phyloP scores from a whole-genome alignment of 2,329 filamentous ascomycete genomes.

The Rutstroemia sp. region DNA sequence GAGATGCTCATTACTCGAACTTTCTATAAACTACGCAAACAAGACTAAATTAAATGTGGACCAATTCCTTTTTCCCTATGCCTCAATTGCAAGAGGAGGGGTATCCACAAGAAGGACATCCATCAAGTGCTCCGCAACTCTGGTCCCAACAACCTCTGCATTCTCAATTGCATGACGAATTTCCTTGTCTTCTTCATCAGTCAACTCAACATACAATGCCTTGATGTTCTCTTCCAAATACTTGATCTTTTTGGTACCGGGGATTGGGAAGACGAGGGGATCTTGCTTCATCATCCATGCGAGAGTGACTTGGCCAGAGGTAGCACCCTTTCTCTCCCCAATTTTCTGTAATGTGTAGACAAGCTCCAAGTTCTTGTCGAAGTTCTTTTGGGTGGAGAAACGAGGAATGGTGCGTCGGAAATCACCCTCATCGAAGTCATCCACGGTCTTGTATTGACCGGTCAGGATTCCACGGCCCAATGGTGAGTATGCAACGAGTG shows the following conservation, averaged over 20 bases:
- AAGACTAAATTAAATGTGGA: no score
- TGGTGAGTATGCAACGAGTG: slow-evolving; percentile 30
- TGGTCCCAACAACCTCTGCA: slow-evolving; percentile 7
- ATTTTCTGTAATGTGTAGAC: slow-evolving; percentile 42
- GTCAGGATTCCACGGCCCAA: slow-evolving; percentile 42
- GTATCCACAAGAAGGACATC: slow-evolving; percentile 9
- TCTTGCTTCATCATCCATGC: slow-evolving; percentile 56
- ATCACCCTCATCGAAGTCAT: slow-evolving; percentile 12
- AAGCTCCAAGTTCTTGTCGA: slow-evolving; percentile 46
- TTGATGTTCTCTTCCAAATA: slow-evolving; percentile 40
- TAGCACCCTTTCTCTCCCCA: slow-evolving; percentile 44
- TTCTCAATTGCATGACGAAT: slow-evolving; percentile 30
- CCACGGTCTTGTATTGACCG: slow-evolving; percentile 26
- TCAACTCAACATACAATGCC: slow-evolving; percentile 27
- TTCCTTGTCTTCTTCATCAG: slow-evolving; percentile 29
- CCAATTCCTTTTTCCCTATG: no score
- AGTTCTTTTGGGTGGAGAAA: slow-evolving; percentile 42
- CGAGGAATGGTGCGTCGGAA: slow-evolving; percentile 37
- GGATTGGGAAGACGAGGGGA: slow-evolving; percentile 51
- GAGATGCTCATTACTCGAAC: no score
- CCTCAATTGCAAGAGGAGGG: not conserved
- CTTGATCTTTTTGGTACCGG: slow-evolving; percentile 38
- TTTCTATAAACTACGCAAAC: no score
- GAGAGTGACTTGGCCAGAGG: slow-evolving; percentile 49
- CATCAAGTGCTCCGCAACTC: slow-evolving; percentile 10